Conservation (phyloP, 2,329 filamentous ascomycete species). For the Coniochaeta pulveracea region DNA sequence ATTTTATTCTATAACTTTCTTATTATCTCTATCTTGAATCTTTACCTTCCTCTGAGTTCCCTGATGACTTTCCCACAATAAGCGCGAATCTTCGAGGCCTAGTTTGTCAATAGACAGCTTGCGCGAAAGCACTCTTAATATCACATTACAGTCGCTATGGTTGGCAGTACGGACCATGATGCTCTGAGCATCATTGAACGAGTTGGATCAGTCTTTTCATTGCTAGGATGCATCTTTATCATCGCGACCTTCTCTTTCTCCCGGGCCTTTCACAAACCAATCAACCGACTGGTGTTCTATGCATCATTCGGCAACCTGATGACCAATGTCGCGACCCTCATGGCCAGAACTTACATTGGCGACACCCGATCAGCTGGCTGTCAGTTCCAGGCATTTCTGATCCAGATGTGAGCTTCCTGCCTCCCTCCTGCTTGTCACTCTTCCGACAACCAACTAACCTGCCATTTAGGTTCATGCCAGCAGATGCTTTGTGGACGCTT, state of each 20-base stretch:
- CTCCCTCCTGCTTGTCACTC: not conserved
- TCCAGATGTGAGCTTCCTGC: slow-evolving; percentile 59
- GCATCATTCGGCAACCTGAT: slow-evolving; percentile 74
- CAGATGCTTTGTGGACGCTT: slow-evolving; percentile 66
- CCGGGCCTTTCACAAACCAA: slow-evolving; percentile 68
- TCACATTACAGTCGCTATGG: too few species aligned
- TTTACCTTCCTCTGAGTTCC: too few species aligned
- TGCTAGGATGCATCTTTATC: slow-evolving; percentile 61
- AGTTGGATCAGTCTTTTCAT: slow-evolving; percentile 56
- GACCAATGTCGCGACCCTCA: slow-evolving; percentile 65
- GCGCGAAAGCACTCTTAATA: too few species aligned
- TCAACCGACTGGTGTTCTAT: slow-evolving; percentile 76
- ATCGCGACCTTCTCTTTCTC: slow-evolving; percentile 60
- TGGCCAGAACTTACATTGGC: slow-evolving; percentile 50
- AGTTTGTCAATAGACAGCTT: too few species aligned
- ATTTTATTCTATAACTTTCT: too few species aligned
- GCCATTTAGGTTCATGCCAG: slow-evolving; percentile 65
- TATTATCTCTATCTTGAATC: too few species aligned
- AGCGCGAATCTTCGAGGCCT: too few species aligned
- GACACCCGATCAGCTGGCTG: slow-evolving; percentile 40
- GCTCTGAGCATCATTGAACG: slow-evolving; percentile 55
- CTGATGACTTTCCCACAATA: too few species aligned
- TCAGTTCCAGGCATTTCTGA: slow-evolving; percentile 66
- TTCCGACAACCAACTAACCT: slow-evolving; percentile 11
- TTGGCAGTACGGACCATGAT: too few species aligned